phyloP scores from a whole-genome alignment of 257 asterid genomes.

The Petunia axillaris region DNA sequence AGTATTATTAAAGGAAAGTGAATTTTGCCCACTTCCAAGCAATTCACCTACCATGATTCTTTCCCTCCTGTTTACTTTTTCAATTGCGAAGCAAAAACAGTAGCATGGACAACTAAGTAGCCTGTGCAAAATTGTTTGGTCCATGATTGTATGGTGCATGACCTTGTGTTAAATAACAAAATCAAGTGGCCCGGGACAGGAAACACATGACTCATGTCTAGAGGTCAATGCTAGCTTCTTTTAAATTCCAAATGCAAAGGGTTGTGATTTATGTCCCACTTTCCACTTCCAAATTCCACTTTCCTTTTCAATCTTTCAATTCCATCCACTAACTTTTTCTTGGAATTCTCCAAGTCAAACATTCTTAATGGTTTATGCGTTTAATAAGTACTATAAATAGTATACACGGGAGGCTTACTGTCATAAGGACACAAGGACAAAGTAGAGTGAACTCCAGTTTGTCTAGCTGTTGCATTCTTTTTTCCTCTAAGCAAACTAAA shows the following conservation, averaged over 20 bases:
- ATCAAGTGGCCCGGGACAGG: constrained; percentile 53
- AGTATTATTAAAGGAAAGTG: background rate
- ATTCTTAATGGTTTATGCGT: constrained; percentile 17
- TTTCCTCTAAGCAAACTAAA: background rate
- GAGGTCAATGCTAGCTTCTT: constrained; percentile 30
- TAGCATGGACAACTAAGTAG: constrained; percentile 37
- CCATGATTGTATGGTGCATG: constrained; percentile 37
- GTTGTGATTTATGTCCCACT: constrained; percentile 49
- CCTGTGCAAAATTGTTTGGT: constrained; percentile 33
- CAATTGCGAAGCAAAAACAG: background rate
- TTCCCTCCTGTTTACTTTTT: background rate
- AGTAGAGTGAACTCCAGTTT: background rate
- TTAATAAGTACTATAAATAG: background rate
- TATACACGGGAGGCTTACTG: background rate
- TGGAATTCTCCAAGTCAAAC: constrained; percentile 57
- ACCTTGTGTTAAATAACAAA: constrained; percentile 31
- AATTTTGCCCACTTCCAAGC: constrained; percentile 23
- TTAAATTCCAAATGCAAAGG: constrained; percentile 34
- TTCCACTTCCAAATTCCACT: constrained; percentile 44
- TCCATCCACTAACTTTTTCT: constrained; percentile 48
- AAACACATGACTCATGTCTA: constrained; percentile 46
- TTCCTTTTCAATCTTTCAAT: constrained; percentile 32
- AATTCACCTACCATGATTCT: constrained; percentile 29
- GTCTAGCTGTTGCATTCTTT: background rate
- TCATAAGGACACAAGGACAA: background rate